Conservation (phyloP, 2,329 filamentous ascomycete genomes). For the Macrophomina tecta region DNA sequence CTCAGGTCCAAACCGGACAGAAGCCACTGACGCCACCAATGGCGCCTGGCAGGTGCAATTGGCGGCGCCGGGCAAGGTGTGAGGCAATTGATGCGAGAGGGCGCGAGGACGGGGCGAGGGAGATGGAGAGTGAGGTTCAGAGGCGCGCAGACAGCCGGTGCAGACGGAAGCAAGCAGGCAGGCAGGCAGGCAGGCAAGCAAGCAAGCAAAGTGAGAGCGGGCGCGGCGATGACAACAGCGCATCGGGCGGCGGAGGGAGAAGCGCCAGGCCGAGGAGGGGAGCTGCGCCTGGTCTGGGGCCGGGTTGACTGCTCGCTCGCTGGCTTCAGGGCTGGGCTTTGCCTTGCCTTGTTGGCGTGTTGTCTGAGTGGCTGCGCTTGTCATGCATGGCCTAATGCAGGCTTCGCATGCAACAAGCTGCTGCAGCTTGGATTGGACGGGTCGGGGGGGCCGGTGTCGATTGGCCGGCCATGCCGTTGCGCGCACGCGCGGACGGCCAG, state of each 20-base stretch:
- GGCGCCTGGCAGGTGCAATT: constrained; percentile 4
- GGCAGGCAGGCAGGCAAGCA: too few relatives aligned
- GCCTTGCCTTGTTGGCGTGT: constrained; percentile 3
- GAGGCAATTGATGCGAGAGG: not conserved
- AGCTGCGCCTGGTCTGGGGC: constrained; percentile 11
- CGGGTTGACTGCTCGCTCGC: constrained; percentile 4
- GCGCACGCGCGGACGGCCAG: constrained; percentile 7
- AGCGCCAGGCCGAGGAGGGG: not conserved
- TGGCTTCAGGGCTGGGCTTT: constrained; percentile 16
- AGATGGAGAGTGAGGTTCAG: not conserved
- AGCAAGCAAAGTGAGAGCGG: not conserved
- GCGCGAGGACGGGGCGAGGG: not conserved
- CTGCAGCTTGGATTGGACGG: constrained; percentile 25
- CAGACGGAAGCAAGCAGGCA: constrained; percentile 1
- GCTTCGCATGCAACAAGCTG: constrained; percentile 21
- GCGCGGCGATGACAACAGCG: constrained; percentile 22
- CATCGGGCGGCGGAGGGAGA: constrained; percentile 2
- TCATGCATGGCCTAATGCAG: constrained; percentile 27
- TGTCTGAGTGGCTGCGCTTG: constrained; percentile 27
- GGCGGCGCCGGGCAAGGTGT: not conserved
- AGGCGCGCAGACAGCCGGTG: constrained; percentile 5
- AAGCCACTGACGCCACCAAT: constrained; percentile 15
- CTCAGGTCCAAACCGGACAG: not conserved
- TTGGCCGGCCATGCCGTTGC: constrained; percentile 19
- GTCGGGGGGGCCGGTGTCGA: constrained; percentile 6